Evolutionary conservation across 148 eudicot species (phyloP).

Genomic region (Vaccinium myrtillus): DNA sequence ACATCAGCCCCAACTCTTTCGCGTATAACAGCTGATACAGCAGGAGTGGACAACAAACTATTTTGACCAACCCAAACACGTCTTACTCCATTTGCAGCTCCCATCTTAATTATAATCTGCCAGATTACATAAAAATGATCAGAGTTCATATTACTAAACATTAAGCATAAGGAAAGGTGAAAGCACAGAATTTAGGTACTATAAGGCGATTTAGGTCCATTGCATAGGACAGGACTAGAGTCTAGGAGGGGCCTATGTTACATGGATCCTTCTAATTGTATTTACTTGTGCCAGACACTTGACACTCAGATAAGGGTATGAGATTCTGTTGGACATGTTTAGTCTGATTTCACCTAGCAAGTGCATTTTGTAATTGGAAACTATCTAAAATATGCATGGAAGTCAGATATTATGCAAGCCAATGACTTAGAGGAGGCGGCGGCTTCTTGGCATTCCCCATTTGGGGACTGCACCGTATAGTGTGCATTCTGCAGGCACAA

Average conservation of each 20-base stretch:
- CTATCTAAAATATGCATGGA: too few relatives aligned
- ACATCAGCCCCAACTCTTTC: conserved; percentile 92
- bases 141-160: not conserved
- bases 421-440: not conserved
- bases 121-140: conserved; percentile 12
- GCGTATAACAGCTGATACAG: conserved; percentile 95
- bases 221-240: not conserved
- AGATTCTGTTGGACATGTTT: too few relatives aligned
- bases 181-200: not conserved
- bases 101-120: conserved; percentile 94
- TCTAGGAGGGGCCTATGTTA: not conserved
- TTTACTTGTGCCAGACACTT: too few relatives aligned
- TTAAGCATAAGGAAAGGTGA: not conserved
- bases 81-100: conserved; percentile 96
- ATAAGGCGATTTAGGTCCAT: not conserved
- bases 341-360: too few relatives aligned
- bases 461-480: not conserved
- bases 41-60: conserved; percentile 90
- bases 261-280: too few relatives aligned
- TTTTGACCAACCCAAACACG: conserved; percentile 97
- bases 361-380: too few relatives aligned
- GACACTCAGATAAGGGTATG: too few relatives aligned
- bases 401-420: too few relatives aligned
- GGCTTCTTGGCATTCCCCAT: not conserved
- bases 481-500: not conserved